Evolutionary conservation across 1,284 basidiomycete genomes (phyloP).

Genomic region (Gastroboletus turbinatus): DNA sequence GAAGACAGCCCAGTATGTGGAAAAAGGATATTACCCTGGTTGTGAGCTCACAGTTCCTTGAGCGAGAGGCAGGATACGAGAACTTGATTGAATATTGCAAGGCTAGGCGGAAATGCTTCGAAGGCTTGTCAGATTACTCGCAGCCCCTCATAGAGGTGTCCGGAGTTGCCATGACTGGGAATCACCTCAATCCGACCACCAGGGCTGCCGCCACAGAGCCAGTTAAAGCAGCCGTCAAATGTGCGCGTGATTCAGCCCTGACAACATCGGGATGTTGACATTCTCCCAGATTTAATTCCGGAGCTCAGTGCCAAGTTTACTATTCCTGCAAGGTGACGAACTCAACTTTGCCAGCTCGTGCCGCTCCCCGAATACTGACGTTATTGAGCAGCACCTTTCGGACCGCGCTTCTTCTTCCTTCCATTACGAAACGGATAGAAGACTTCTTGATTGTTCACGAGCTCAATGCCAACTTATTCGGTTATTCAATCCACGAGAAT

Average conservation of each 20-base stretch:
- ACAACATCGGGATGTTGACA: conserved; percentile 26
- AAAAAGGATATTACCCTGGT: not conserved
- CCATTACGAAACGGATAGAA: conserved; percentile 67
- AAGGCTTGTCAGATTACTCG: conserved; percentile 55
- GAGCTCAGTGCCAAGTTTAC: conserved; percentile 72
- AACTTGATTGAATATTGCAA: conserved; percentile 67
- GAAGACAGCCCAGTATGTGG: conserved; percentile 59
- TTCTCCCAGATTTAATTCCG: conserved; percentile 66
- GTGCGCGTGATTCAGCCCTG: conserved; percentile 34
- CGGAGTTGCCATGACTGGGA: conserved; percentile 48
- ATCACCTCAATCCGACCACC: conserved; percentile 54
- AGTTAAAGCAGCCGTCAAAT: conserved; percentile 51
- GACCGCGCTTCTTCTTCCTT: conserved; percentile 68
- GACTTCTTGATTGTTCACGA: conserved; percentile 72
- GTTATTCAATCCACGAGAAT: conserved; percentile 56
- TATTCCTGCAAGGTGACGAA: conserved; percentile 65
- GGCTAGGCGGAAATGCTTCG: conserved; percentile 56
- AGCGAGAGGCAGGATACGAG: conserved; percentile 59
- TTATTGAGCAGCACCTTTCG: conserved; percentile 53
- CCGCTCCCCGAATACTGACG: conserved; percentile 28
- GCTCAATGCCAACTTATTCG: conserved; percentile 68
- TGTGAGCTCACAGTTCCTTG: conserved; percentile 17
- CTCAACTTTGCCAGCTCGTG: conserved; percentile 13
- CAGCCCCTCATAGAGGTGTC: conserved; percentile 75
- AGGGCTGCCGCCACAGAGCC: conserved; percentile 34